These are phyloP conservation scores for Rhodotorula paludigena DNA, from an alignment of 768 basidiomycete genomes.

Conservation along the genomic window DNA sequence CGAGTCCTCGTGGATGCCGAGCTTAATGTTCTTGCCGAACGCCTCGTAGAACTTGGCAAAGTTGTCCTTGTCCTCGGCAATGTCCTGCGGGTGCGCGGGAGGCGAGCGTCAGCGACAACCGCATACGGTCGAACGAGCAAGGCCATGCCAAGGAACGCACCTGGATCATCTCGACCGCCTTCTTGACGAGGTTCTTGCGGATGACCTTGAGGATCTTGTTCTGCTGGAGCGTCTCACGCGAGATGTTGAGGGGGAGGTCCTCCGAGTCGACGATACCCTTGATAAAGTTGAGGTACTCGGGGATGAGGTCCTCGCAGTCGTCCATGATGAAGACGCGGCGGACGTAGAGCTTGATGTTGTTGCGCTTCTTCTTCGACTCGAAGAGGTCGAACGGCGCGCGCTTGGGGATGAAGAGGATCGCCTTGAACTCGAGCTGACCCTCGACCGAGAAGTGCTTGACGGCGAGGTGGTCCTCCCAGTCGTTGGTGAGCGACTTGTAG, in stretches of 20 bases:
- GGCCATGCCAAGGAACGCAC: too few relatives aligned
- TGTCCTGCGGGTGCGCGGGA: too few relatives aligned
- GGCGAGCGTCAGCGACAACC: too few relatives aligned
- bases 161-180: conserved; percentile 87
- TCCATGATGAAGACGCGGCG: conserved; percentile 99
- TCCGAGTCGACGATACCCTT: conserved; percentile 99
- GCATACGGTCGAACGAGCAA: too few relatives aligned
- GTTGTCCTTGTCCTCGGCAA: conserved; percentile 98
- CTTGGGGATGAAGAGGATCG: conserved; percentile 94
- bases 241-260: conserved; percentile 99
- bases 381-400: conserved; percentile 99
- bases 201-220: conserved; percentile 99
- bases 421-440: conserved; percentile 99
- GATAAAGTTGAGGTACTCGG: conserved; percentile 99
- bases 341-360: conserved; percentile 99
- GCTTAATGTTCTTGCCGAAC: conserved; percentile 95
- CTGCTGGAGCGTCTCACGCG: conserved; percentile 98
- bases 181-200: conserved; percentile 98
- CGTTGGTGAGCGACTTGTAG: conserved; percentile 99
- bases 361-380: conserved; percentile 99
- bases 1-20: conserved; percentile 98
- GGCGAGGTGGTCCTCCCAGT: conserved; percentile 99
- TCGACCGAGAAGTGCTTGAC: conserved; percentile 99
- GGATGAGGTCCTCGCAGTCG: conserved; percentile 98
- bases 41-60: conserved; percentile 77